Base-by-base conservation (phyloP, 2,329 filamentous ascomycete species). In the Aspergillus melleus region DNA sequence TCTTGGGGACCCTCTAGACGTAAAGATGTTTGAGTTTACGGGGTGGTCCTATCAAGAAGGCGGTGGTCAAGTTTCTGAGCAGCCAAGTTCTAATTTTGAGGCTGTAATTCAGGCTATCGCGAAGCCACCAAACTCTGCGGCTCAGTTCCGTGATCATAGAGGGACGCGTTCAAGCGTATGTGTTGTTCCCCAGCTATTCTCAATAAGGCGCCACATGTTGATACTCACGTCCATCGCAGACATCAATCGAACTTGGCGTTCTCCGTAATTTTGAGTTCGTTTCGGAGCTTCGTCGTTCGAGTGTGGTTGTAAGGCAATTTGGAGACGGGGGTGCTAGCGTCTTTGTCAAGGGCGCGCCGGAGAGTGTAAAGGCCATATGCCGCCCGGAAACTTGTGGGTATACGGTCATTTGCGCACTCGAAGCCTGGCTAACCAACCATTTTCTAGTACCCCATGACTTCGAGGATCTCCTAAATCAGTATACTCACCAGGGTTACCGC, bases 11-110 rank as follows among this genome's bases (percentile, higher is more conserved):
- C 95, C 96, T 4, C 81, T 99, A 1, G 95, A 99, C 74, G 83
- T 97, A 59, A 98, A 98, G 74, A 99, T 99, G 95, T 99, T 99
- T 72, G 89, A 96, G 65, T 99, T 96, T 67, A 98, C 95, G 0
- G 85, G 86, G 6, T 99, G 95, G 95, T 85, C 86, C 3, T 99
- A 91, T 67, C 90, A 96, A 73, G 95, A 99, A 79, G 92, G 73
- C 20, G 74, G 92, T 2, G 88, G 88, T 50, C 88, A 93, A 66
- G 83, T 84, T 55, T 77, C 82, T 24, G 84, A 83, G 29, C 86
- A 86, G 55, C 83, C 82, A 47, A 87, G 90, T 53, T 88, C 91
- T 20, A 91, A 94, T 51, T 90, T 93, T 59, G 88, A 97, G 42
- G 88, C 90, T 5, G 75, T 78, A 49, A 72, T 71, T 1, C 95